Evolutionary conservation across 805 yeast genomes (phyloP), one percentile per base, ranked within the genome.

Genomic region (Candida gorgasii): DNA sequence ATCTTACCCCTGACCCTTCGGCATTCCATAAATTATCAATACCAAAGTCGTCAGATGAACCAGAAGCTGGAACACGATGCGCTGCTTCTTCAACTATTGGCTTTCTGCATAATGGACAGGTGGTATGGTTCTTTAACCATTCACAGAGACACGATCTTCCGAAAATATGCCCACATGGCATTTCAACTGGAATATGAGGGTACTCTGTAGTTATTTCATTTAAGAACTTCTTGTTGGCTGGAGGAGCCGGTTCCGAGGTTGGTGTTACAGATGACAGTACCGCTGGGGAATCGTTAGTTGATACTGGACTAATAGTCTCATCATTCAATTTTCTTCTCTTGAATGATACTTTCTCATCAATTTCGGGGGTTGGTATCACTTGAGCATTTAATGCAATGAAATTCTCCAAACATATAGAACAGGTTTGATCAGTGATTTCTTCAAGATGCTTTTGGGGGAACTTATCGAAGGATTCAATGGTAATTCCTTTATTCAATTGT

Each of bases 81-180:
- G 9, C 5, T 12, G 39, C 39, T 34, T 23, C 39, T 29, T 35
- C 44, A 12, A 27, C 52, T 2, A 84, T 67, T 15, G 73, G 67
- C 13, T 69, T 69, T 44, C 98, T 79, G 59, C 99, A 92, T 36
- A 92, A 63, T 0, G 99, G 99, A 59, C 98, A 90, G 2, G 88
- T 79, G 22, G 79, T 75, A 53, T 85, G 82, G 17, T 77, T 66
- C 46, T 75, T 76, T 39, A 92, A 76, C 99, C 99, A 92, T 52
- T 84, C 87, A 44, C 72, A 77, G 17, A 89, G 68, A 67, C 99
- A 92, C n/a, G 79, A 76, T 47, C 82, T 75, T 5, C 99, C 98
- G 69, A 93, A 92, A 0, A 81, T 58, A 57, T 92, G 99, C 7
- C 80, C 80, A 61, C 99, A 92, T 0, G 96, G 93, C 76, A 92